Percentiles rank a stretch among this genome's conserved stretches.
phyloP scores from a whole-genome alignment of 2,329 filamentous ascomycete species.

The Leptographium radiaticola region DNA sequence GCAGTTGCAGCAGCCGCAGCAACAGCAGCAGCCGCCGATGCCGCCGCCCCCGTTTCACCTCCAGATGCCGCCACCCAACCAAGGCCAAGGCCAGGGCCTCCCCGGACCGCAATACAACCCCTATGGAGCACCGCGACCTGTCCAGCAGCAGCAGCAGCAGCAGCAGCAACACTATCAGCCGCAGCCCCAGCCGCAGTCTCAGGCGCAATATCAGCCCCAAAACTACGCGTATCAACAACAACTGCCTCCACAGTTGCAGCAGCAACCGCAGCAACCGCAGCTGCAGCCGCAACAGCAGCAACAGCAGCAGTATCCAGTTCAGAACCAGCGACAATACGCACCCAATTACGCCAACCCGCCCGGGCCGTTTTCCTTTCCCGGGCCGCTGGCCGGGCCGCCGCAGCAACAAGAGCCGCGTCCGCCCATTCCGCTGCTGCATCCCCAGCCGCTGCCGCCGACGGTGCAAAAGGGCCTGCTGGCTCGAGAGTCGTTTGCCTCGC shows the following conservation, averaged over 20 bases:
- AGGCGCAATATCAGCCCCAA: background rate
- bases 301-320: background rate
- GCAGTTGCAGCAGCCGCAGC: constrained; percentile 1
- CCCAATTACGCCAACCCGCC: background rate
- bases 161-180: background rate
- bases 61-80: background rate
- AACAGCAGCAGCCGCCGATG: constrained; percentile 1
- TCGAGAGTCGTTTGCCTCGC: constrained; percentile 23
- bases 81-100: background rate
- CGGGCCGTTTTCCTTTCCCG: background rate
- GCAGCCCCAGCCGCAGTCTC: background rate
- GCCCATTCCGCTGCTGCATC: constrained; percentile 24
- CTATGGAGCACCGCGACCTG: background rate
- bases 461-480: constrained; percentile 40
- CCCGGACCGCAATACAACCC: background rate
- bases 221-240: background rate
- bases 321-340: background rate
- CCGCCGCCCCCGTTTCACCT: constrained; percentile 3
- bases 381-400: background rate
- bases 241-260: background rate
- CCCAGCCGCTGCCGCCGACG: constrained; percentile 41
- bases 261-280: background rate
- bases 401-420: background rate
- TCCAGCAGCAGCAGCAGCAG: constrained; percentile 1
- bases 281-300: background rate